These are phyloP conservation scores for Rhodotorula sp. DNA, from an alignment of 1,284 basidiomycete species.

Conservation along the genomic window DNA sequence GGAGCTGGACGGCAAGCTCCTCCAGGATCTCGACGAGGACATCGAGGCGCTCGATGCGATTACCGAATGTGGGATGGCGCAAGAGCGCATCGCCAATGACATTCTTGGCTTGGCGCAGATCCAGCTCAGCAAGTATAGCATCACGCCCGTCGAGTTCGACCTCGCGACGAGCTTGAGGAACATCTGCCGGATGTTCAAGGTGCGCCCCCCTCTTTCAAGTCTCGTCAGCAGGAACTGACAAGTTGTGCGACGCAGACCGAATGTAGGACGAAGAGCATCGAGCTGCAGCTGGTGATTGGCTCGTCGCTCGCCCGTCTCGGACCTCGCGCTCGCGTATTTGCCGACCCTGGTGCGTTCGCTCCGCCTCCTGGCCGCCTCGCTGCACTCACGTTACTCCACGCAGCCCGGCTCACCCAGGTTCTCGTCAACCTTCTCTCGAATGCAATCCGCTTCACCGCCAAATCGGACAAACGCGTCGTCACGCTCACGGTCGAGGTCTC, in stretches of 20 bases:
- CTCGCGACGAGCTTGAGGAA: conserved; percentile 32
- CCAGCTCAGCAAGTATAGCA: conserved; percentile 34
- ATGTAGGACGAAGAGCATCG: conserved; percentile 28
- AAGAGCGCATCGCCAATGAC: conserved; percentile 40
- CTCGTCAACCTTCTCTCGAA: conserved; percentile 35
- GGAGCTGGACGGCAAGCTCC: conserved; percentile 14
- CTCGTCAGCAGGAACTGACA: too few species aligned
- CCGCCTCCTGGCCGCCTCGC: not conserved
- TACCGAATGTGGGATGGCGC: conserved; percentile 31
- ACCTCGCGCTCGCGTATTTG: conserved; percentile 29
- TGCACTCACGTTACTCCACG: not conserved
- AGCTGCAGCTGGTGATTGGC: conserved; percentile 33
- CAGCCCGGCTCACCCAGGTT: conserved; percentile 30
- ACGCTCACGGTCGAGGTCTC: conserved; percentile 36
- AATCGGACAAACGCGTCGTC: conserved; percentile 21
- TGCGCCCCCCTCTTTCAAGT: not conserved
- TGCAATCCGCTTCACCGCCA: conserved; percentile 39
- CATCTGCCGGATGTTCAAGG: conserved; percentile 20
- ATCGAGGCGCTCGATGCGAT: conserved; percentile 39
- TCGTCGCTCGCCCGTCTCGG: conserved; percentile 35
- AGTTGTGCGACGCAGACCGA: conserved; percentile 13
- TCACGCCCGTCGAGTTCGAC: conserved; percentile 34
- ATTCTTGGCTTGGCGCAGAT: conserved; percentile 40
- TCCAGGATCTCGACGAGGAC: conserved; percentile 30
- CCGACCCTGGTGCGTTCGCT: conserved; percentile 19